Percentiles rank a stretch among this genome's conserved stretches.
phyloP scores from a whole-genome alignment of 495 filamentous ascomycete genomes.

The Annulohypoxylon bovei region DNA sequence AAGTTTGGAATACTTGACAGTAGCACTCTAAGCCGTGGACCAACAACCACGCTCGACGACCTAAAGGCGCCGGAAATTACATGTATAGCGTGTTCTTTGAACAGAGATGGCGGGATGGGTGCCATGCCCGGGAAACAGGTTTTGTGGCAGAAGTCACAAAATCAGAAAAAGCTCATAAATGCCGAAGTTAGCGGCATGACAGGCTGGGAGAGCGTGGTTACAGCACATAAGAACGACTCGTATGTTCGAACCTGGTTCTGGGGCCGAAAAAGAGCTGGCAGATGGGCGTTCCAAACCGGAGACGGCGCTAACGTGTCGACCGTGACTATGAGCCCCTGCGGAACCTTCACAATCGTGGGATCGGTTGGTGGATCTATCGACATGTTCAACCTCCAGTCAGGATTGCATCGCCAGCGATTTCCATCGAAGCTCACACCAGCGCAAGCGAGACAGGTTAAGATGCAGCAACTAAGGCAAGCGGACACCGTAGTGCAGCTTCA shows the following conservation, averaged over 20 bases:
- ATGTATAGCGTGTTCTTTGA: constrained; percentile 87
- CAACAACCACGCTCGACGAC: constrained; percentile 70
- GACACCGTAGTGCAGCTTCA: constrained; percentile 61
- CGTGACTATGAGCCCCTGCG: constrained; percentile 88
- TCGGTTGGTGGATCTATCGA: constrained; percentile 83
- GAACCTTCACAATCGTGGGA: constrained; percentile 92
- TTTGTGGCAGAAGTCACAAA: constrained; percentile 79
- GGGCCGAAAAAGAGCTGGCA: constrained; percentile 89
- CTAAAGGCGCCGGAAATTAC: constrained; percentile 91
- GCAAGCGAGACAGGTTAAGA: constrained; percentile 69
- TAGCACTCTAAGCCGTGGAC: constrained; percentile 56
- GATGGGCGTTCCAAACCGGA: constrained; percentile 90
- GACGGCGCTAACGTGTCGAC: constrained; percentile 87
- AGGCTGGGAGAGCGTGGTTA: constrained; percentile 97
- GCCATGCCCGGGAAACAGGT: constrained; percentile 71
- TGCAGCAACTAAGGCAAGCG: constrained; percentile 61
- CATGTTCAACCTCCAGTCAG: constrained; percentile 97
- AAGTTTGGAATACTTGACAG: constrained; percentile 74
- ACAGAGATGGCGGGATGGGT: constrained; percentile 92
- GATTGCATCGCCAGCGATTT: constrained; percentile 83
- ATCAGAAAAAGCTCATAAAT: constrained; percentile 63
- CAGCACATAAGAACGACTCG: constrained; percentile 87
- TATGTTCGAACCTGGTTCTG: constrained; percentile 96
- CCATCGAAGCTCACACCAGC: constrained; percentile 73
- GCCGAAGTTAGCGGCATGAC: constrained; percentile 73